phyloP scores from a whole-genome alignment of 805 yeast species.

The Kluyveromyces dobzhanskii region DNA sequence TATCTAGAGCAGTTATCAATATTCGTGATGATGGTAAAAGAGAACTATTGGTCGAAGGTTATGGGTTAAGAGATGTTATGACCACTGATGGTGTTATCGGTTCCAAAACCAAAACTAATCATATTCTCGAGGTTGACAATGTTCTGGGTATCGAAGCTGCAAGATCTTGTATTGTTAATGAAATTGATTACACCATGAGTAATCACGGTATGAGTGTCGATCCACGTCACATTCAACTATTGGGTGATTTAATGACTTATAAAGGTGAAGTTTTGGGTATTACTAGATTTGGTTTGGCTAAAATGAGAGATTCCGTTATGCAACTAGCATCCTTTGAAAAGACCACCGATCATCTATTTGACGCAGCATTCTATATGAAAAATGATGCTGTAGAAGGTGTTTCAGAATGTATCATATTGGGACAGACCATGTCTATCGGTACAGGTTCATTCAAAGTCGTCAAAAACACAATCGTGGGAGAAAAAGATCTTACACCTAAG shows the following conservation, averaged over 20 bases:
- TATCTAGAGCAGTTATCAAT: constrained; percentile 93
- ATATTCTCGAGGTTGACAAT: constrained; percentile 77
- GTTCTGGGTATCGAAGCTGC: constrained; percentile 99
- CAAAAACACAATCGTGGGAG: constrained; percentile 42
- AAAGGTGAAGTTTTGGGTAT: constrained; percentile 98
- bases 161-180: constrained; percentile 82
- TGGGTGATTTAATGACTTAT: constrained; percentile 98
- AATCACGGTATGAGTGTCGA: constrained; percentile 99
- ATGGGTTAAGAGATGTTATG: constrained; percentile 94
- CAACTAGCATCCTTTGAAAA: constrained; percentile 97
- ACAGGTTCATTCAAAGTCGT: constrained; percentile 93
- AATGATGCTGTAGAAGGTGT: constrained; percentile 95
- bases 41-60: constrained; percentile 94
- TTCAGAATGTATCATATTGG: constrained; percentile 92
- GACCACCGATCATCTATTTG: constrained; percentile 96
- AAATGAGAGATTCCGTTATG: constrained; percentile 96
- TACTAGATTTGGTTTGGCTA: constrained; percentile 94
- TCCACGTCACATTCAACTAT: constrained; percentile 95
- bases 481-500: constrained; percentile 36
- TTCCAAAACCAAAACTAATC: constrained; percentile 79
- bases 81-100: constrained; percentile 95
- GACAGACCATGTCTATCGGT: constrained; percentile 96
- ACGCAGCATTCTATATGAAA: constrained; percentile 97
- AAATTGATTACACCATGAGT: constrained; percentile 96
- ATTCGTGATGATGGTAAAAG: constrained; percentile 78